Conservation (phyloP, 306 rosid species). For the Quercus suber region DNA sequence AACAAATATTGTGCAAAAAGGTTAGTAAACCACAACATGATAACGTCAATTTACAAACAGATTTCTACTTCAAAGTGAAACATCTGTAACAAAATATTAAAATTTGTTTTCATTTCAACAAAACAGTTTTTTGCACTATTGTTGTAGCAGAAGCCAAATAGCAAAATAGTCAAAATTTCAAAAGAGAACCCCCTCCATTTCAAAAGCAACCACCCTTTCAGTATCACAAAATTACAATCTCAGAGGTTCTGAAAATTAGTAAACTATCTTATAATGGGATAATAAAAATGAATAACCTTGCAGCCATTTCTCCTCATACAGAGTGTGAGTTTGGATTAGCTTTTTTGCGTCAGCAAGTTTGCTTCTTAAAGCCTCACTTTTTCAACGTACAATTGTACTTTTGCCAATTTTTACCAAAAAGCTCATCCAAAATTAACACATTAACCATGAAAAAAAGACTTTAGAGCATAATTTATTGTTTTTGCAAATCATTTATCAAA, state of each 20-base stretch:
- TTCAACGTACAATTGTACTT: too few relatives aligned
- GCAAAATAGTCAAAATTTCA: background rate
- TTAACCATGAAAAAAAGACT: background rate
- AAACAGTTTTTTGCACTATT: background rate
- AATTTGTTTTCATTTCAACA: background rate
- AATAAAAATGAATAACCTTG: background rate
- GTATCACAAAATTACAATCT: background rate
- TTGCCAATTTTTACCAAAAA: too few relatives aligned
- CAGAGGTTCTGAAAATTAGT: background rate
- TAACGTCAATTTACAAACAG: background rate
- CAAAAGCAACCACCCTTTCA: background rate
- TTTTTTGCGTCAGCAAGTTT: too few relatives aligned
- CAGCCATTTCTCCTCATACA: background rate
- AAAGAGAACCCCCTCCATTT: background rate
- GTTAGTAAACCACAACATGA: conserved; percentile 8
- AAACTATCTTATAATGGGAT: background rate
- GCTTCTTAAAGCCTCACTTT: too few relatives aligned
- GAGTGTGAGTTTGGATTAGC: background rate
- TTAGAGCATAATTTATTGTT: background rate
- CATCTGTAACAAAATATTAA: background rate
- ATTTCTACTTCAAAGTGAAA: background rate
- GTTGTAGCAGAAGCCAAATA: background rate
- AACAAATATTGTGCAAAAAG: background rate
- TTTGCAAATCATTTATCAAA: too few relatives aligned
- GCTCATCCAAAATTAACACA: background rate